These are phyloP conservation scores for Mycena metata DNA, from an alignment of 768 basidiomycete genomes.

Conservation along the genomic window DNA sequence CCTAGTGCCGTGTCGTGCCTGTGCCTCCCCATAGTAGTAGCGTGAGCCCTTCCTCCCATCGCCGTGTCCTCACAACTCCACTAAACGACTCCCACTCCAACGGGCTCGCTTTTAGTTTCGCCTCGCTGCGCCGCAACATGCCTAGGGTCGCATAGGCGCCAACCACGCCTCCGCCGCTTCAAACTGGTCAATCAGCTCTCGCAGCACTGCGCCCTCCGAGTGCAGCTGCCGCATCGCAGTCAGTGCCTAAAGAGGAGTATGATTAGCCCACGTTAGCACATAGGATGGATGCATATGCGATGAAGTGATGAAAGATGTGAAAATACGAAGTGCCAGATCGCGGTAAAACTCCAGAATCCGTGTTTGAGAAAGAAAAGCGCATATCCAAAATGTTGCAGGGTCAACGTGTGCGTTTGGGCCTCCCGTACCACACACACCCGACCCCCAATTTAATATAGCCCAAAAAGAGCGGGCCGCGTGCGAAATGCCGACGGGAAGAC, in stretches of 20 bases:
- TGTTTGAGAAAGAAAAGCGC: too few relatives aligned
- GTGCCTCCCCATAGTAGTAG: too few relatives aligned
- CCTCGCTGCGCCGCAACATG: not conserved
- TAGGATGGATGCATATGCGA: conserved; percentile 1
- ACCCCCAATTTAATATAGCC: too few relatives aligned
- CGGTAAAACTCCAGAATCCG: too few relatives aligned
- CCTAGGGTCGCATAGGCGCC: conserved; percentile 88
- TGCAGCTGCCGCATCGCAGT: conserved; percentile 92
- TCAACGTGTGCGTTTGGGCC: too few relatives aligned
- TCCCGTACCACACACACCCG: too few relatives aligned
- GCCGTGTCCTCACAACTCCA: too few relatives aligned
- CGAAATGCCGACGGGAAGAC: not conserved
- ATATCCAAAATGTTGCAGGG: too few relatives aligned
- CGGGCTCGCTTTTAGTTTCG: not conserved
- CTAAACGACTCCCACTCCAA: not conserved
- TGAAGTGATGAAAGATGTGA: not conserved
- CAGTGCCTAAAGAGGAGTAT: conserved; percentile 67
- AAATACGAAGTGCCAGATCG: too few relatives aligned
- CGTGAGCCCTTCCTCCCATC: not conserved
- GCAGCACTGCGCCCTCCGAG: conserved; percentile 82
- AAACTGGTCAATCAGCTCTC: conserved; percentile 94
- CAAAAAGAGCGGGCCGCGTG: not conserved
- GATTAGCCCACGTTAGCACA: conserved; percentile 42
- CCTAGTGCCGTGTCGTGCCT: too few relatives aligned
- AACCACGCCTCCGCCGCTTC: conserved; percentile 96